These are phyloP conservation scores for Trypanosoma scelopori DNA, from an alignment of 208 protist genomes.

Conservation along the genomic window DNA sequence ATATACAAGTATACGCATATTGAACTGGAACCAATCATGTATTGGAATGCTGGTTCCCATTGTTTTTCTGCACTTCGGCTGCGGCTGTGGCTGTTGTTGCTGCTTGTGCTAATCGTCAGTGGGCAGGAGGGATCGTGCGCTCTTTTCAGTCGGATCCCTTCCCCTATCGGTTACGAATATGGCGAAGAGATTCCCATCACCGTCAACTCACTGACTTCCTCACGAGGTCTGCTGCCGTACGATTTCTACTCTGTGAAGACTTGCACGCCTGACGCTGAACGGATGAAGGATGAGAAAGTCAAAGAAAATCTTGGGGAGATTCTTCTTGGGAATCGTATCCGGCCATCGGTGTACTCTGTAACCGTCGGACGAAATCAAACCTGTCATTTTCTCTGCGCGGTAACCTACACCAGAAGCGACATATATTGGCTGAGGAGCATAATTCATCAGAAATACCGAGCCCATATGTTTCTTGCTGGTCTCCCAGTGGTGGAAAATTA, in stretches of 20 bases:
- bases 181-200: conserved; percentile 28
- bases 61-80: background rate
- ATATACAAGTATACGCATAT: no score
- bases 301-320: conserved; percentile 96
- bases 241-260: conserved; percentile 92
- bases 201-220: conserved; percentile 92
- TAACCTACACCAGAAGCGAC: conserved; percentile 25
- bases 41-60: background rate
- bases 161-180: conserved; percentile 19
- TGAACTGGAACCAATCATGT: background rate
- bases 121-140: conserved; percentile 3
- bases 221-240: conserved; percentile 89
- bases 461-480: conserved; percentile 67
- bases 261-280: conserved; percentile 59
- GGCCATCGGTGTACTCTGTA: conserved; percentile 89
- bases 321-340: conserved; percentile 92
- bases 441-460: conserved; percentile 52
- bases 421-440: conserved; percentile 33
- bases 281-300: no score
- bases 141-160: conserved; percentile 13
- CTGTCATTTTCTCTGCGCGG: conserved; percentile 44
- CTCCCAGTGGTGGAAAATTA: conserved; percentile 52
- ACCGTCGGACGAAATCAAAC: conserved; percentile 29
- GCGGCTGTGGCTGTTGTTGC: no score
- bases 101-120: conserved; percentile 1